These are phyloP conservation scores for Albatrellus ellisii DNA, from an alignment of 768 basidiomycete genomes.

Conservation along the genomic window DNA sequence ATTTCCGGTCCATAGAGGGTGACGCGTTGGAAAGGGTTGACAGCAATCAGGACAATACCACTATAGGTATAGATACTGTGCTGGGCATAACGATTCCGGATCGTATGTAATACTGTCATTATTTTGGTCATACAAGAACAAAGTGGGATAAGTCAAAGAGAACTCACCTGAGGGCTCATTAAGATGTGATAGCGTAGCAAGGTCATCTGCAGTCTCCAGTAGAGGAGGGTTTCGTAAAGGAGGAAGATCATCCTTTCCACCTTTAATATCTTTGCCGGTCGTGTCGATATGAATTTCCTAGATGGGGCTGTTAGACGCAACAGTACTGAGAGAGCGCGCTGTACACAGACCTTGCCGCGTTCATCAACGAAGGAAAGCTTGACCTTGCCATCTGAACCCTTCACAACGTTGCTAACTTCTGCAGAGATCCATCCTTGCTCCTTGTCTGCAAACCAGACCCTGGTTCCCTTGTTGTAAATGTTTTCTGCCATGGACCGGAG, in stretches of 20 bases:
- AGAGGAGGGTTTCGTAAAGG: constrained; percentile 94
- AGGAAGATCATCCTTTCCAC: constrained; percentile 69
- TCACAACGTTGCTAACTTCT: constrained; percentile 57
- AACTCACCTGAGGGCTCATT: constrained; percentile 89
- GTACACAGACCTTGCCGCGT: constrained; percentile 64
- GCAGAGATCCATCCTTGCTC: constrained; percentile 91
- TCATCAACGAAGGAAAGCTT: constrained; percentile 82
- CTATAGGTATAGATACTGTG: constrained; percentile 99
- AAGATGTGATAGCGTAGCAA: constrained; percentile 94
- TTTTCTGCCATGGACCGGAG: constrained; percentile 64
- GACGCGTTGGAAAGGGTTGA: constrained; percentile 97
- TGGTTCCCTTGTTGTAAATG: constrained; percentile 82
- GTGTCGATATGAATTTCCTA: constrained; percentile 76
- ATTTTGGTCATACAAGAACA: too few relatives aligned
- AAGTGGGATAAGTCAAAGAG: neutral
- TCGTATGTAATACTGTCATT: constrained; percentile 89
- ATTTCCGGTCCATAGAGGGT: constrained; percentile 95
- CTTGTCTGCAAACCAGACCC: constrained; percentile 91
- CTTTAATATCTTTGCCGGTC: constrained; percentile 67
- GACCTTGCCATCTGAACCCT: constrained; percentile 58
- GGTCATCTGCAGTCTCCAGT: constrained; percentile 93
- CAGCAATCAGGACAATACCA: constrained; percentile 95
- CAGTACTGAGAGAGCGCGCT: constrained; percentile 8
- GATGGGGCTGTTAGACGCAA: neutral
- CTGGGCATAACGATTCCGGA: constrained; percentile 91